Evolutionary conservation across 257 asterid genomes (phyloP), one percentile per base, ranked within the genome.

Genomic region (Capsicum rhomboideum): DNA sequence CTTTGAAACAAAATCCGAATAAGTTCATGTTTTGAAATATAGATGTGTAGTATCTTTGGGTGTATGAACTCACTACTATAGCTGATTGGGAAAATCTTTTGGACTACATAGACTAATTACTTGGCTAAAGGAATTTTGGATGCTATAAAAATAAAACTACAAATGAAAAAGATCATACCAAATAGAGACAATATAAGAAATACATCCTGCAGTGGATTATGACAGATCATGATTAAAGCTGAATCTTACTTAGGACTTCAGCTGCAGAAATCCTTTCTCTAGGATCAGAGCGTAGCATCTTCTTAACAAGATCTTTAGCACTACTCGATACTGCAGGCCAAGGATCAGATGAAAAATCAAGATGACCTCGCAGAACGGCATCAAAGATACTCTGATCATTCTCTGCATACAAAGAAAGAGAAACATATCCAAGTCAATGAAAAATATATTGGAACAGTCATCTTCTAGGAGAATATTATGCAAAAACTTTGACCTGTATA

Each of bases 261-360:
- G 23, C 87, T 17, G 98, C 92, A 85, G 95, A 90, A 66, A 97
- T 88, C 80, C 98, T 91, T 75, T 86, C 90, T 75, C 86, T 92
- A 56, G 98, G 98, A 91, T 94, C 97, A 79, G 91, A 88, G 34
- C 88, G 92, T 78, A 97, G 93, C 99, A 97, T 97, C 93, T 92
- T 97, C 95, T 94, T 93, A 83, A 97, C 97, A 50, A 97, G 98
- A 85, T 95, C 98, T 88, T 93, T 97, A 74, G 98, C 99, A 82
- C 99, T 97, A 83, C 86, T 91, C n/a, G 99, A 95, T 90, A 97
- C 90, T 37, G 95, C 91, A 78, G 98, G 98, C 99, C 99, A 97
- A 59, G 99, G 99, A 68, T 68, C 78, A 68, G 78, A 68, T 68
- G 78, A 68, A 68, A 68, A 68, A 37, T 68, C 78, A 37, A 68